Base-by-base conservation (phyloP, 257 asterid genomes). In the Cruciata laevipes region DNA sequence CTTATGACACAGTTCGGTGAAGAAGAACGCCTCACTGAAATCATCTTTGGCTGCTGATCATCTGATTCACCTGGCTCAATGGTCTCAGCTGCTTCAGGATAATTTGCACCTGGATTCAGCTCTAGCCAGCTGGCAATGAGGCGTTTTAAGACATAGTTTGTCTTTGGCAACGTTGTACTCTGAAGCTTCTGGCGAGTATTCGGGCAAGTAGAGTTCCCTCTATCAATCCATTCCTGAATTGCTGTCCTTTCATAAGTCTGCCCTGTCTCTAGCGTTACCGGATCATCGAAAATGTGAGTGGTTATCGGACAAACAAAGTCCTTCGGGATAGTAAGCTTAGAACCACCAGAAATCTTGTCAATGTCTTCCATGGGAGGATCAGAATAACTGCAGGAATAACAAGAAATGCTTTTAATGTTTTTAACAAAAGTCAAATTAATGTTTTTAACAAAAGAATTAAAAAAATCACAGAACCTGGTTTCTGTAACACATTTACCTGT, bases 231-330 rank as follows among this genome's bases (percentile, higher is more conserved):
- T 80, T 90, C 96, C 78, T 86, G 92, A 42, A 88, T 90, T 2
- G 97, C 97, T 72, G 9, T 72, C 37, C 95, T 65, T 56, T 90
- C 97, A 23, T 86, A 90, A 3, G 96, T 90, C 71, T 90, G 97
- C 0, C 95, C 97, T 0, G 95, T 88, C 73, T 90, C 97, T 4
- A 88, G 92, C 24, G 95, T 90, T 30, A 90, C 97, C 0, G 97
- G 97, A 67, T 90, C 97, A 10, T 80, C 73, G 71, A 90, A 86
- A 42, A 90, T 35, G 61, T 88, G 87, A 24, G 88, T 82, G 0
- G 97, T 90, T 67, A 90, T 88, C 53, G 95, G 97, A 76, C 97
- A 90, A 33, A 90, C 89, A 30, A 90, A 90, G 76, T 90, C 96
- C 74, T 88, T 90, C 0, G 96, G 92, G 6, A 89, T 81, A 17